A percentile compares a stretch with the other conserved stretches of the same genome.
phyloP scores from a whole-genome alignment of 257 asterid genomes.

The Agastache rugosa region DNA sequence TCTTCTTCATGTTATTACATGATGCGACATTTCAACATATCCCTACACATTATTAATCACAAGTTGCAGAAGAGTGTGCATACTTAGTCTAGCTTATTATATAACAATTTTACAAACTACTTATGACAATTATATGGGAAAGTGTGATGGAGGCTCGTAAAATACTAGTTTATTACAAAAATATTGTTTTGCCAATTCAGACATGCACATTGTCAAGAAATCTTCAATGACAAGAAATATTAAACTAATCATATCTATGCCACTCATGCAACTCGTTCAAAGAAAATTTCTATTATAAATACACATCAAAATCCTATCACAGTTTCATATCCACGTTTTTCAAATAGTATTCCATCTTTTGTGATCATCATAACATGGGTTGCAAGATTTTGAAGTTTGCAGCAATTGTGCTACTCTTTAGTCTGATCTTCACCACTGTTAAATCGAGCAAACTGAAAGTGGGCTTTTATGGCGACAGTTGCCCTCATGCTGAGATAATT shows the following conservation, averaged over 20 bases:
- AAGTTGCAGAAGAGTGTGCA: neutral
- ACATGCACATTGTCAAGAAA: neutral
- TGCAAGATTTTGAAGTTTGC: slow-evolving; percentile 29
- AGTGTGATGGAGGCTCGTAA: neutral
- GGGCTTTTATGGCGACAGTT: slow-evolving; percentile 49
- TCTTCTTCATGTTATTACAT: neutral
- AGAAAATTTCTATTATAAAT: neutral
- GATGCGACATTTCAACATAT: neutral
- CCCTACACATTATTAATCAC: neutral
- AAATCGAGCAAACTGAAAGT: slow-evolving; percentile 31
- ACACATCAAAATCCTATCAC: too few relatives aligned
- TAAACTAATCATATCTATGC: neutral
- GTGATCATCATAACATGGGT: slow-evolving; percentile 26
- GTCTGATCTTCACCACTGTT: slow-evolving; percentile 28
- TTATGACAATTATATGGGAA: neutral
- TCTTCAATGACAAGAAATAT: neutral
- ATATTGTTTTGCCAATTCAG: neutral
- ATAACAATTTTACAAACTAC: neutral
- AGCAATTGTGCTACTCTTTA: slow-evolving; percentile 31
- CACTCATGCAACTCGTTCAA: neutral
- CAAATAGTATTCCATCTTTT: neutral
- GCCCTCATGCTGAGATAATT: slow-evolving; percentile 61
- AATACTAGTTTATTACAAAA: too few relatives aligned
- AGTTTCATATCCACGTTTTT: too few relatives aligned
- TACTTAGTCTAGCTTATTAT: neutral